Percentiles rank a stretch among this genome's conserved stretches.
phyloP scores from a whole-genome alignment of 1,284 basidiomycete genomes.

The Boletus chippewaensis region DNA sequence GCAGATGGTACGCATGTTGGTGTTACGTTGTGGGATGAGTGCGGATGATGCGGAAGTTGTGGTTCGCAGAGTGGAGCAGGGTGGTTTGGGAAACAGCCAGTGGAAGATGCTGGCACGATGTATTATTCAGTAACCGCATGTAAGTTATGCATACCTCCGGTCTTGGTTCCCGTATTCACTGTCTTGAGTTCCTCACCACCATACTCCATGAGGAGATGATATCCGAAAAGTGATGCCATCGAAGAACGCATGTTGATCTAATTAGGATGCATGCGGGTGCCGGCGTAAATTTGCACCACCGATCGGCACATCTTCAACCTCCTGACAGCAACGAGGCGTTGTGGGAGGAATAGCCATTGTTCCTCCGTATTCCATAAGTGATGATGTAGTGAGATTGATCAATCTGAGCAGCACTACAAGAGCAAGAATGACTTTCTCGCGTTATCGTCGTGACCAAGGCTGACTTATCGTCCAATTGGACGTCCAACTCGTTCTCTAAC shows the following conservation, averaged over 20 bases:
- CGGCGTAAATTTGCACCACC: slow-evolving; percentile 5
- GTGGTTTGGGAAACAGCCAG: neutral
- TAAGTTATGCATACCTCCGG: slow-evolving; percentile 6
- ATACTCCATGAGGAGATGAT: neutral
- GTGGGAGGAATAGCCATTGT: neutral
- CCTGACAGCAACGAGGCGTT: slow-evolving; percentile 20
- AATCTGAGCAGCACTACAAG: slow-evolving; percentile 2
- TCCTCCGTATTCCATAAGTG: neutral
- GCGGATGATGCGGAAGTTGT: slow-evolving; percentile 21
- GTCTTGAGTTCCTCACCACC: neutral
- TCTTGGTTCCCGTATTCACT: slow-evolving; percentile 9
- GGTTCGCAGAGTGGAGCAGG: slow-evolving; percentile 19
- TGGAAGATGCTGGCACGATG: slow-evolving; percentile 11
- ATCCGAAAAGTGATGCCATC: neutral
- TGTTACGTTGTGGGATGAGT: slow-evolving; percentile 25
- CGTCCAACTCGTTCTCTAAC: neutral
- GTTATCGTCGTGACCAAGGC: neutral
- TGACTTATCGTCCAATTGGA: slow-evolving; percentile 10
- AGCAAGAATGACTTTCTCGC: neutral
- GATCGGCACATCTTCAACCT: slow-evolving; percentile 7
- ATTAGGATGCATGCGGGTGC: neutral
- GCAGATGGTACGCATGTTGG: slow-evolving; percentile 24
- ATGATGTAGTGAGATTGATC: slow-evolving; percentile 13
- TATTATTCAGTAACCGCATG: slow-evolving; percentile 18
- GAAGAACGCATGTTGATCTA: neutral